Base-by-base conservation (phyloP, 2,329 filamentous ascomycete species). In the Metarhizium album region DNA sequence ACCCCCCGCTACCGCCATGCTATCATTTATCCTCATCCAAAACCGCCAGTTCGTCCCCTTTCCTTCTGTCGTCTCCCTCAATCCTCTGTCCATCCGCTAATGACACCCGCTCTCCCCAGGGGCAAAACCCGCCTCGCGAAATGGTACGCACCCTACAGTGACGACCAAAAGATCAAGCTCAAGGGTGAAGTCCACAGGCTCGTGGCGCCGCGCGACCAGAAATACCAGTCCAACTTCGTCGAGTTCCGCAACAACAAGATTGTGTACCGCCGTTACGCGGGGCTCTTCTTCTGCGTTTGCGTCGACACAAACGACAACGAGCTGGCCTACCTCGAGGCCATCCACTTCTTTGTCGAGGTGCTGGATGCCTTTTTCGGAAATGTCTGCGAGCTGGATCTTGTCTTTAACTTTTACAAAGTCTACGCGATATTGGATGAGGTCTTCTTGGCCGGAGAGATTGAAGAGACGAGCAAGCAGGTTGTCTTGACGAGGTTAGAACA, bases 201-300 rank as follows among this genome's bases (percentile, higher is more conserved):
- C 59, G 91, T 98, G 54, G 93, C 93, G 0, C 93, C 93, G 6
- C 87, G 93, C 65, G 93, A 98, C 71, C 93, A 98, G 67, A 98
- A 98, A 68, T 95, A 98, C 76, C 93, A 98, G 69, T 95, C 90
- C 72, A 98, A 98, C 74, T 98, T 98, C 64, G 93, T 98, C 77
- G 93, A 98, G 72, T 85, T 86, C 74, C 86, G 88, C 58, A 87
- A 90, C 71, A 90, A 91, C 67, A 97, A 96, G 74, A 87, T 98
- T 61, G 89, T 98, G 49, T 98, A 98, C 74, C 86, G 94, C 43
- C 87, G 93, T 55, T 98, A 98, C 71, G 93, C 93, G 0, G 93
- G 93, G 0, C 82, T 98, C 53, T 98, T 98, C 80, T 98, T 98
- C 76, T 98, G 93, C 75, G 94, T 90, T 49, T 97, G 93, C 70